Evolutionary conservation across 805 yeast species (phyloP), one percentile per base, ranked within the genome.

Genomic region (Kodamaea leandrae): DNA sequence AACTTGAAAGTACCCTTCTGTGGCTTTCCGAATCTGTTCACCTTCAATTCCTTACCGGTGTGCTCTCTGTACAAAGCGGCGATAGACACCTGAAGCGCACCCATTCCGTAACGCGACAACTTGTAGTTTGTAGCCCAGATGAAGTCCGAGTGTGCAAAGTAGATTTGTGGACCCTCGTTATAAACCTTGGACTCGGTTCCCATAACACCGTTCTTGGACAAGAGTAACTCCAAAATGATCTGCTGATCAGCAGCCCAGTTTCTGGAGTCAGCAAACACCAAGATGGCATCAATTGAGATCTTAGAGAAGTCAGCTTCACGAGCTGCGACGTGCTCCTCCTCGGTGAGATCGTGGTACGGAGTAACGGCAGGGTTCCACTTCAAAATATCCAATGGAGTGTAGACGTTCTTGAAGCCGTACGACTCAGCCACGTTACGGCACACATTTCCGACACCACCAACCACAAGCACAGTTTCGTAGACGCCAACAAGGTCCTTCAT

Each of bases 231-330:
- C 57, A 86, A 69, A 46, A 87, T 86, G 57, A 88, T 86, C 63
- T 88, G 96, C 62, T 86, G 89, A 63, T 88, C 96, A 20, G 87
- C 88, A 32, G 95, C 95, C 95, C 95, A 86, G 58, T 86, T 88
- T 64, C 95, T 76, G 6, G 93, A 82, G 66, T 88, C 96, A 8
- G 96, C 96, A 70, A 88, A 88, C 33, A 87, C 95, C 58, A 88
- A 67, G 43, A 88, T 83, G 10, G 91, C 95, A 48, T 88, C 90
- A 47, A 88, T 84, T 15, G 72, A 62, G 27, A 76, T 69, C 57
- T 82, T 76, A 27, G 80, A 70, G 58, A 86, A 86, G 60, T 88
- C 95, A 27, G 72, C 75, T 38, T 72, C 77, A 38, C 52, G 58
- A 28, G 82, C 76, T 43, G 76, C 74, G 15, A 57, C 63, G 39